Base-by-base conservation (phyloP, 2,329 filamentous ascomycete genomes). In the Didymella arachidicola region DNA sequence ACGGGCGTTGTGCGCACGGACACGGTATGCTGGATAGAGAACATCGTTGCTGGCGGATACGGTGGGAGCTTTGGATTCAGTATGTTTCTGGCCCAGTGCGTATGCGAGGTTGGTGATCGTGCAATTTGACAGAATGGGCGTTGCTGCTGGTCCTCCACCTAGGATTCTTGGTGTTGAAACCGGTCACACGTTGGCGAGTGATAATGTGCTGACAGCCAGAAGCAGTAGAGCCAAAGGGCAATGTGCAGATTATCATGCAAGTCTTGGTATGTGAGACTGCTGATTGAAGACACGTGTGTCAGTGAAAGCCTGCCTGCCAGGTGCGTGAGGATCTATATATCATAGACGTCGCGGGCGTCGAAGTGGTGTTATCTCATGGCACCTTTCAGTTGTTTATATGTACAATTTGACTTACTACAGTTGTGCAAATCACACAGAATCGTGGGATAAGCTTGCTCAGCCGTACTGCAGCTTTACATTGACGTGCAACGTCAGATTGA, bases 41-140 rank as follows among this genome's bases (percentile, higher is more conserved):
- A 63, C 46, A n/a, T 60, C 64, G 56, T 69, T 61, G 48, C 51
- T 62, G 34, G 69, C 55, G 6, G 59, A 59, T 6, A 60, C 44
- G 2, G 52, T 59, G 2, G 76, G 77, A 6, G 61, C 46, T 58
- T 72, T 77, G 8, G 64, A 47, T 19, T 57, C 7, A 14, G 48
- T 44, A 22, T 29, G 34, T 29, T 43, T 52, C 4, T 38, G 42
- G n/a, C 19, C 22, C 2, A 39, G 18, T n/a, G 67, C 47, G 43
- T 60, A 53, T 18, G 61, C 19, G 25, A 76, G 67, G 56, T 71
- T 69, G 22, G 65, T 69, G 49, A 78, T 46, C 7, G 69, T 73
- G 69, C 78, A 80, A 36, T 65, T 74, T 0, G 70, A 49, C 2
- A 76, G 74, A 26, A 79, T 72, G 10, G 77, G 73, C 7, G 57